These are phyloP conservation scores for Phialemoniopsis sp. DNA, from an alignment of 2,329 filamentous ascomycete species.

Conservation along the genomic window DNA sequence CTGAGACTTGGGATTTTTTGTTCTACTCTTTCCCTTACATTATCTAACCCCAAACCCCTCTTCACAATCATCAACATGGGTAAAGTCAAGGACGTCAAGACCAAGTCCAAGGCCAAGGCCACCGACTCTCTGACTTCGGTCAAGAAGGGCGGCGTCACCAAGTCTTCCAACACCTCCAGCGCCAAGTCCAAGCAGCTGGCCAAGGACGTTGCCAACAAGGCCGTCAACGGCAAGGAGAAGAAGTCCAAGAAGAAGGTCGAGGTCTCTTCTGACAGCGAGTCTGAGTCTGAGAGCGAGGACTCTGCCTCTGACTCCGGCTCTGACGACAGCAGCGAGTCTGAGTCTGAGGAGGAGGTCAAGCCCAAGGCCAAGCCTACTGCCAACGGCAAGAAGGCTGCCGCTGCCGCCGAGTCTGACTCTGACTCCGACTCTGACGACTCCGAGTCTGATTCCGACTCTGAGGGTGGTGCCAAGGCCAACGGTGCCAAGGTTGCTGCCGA, in stretches of 20 bases:
- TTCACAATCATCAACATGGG: conserved; percentile 47
- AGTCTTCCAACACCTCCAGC: conserved; percentile 61
- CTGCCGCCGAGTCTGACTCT: conserved; percentile 12
- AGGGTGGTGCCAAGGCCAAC: conserved; percentile 17
- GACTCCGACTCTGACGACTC: conserved; percentile 24
- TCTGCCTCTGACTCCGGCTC: conserved; percentile 32
- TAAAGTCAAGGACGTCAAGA: conserved; percentile 62
- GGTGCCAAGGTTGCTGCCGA: conserved; percentile 17
- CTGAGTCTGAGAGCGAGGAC: conserved; percentile 28
- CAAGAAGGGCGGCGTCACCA: conserved; percentile 65
- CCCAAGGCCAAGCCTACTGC: conserved; percentile 18
- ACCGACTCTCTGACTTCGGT: conserved; percentile 47
- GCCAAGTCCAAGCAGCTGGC: conserved; percentile 64
- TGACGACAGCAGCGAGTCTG: conserved; percentile 21
- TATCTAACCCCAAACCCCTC: conserved; percentile 11
- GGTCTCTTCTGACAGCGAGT: conserved; percentile 23
- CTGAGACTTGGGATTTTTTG: conserved; percentile 10
- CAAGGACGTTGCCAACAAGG: conserved; percentile 54
- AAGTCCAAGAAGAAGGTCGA: conserved; percentile 38
- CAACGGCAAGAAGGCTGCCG: conserved; percentile 17
- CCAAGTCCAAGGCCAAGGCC: conserved; percentile 43
- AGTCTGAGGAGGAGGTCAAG: conserved; percentile 25
- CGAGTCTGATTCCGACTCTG: conserved; percentile 26
- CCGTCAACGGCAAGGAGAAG: conserved; percentile 39
- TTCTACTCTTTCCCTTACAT: conserved; percentile 11